Percentiles rank a stretch among this genome's conserved stretches.
Evolutionary conservation across 2,329 filamentous ascomycete genomes (phyloP).

Genomic region (Penicillium occitanis): DNA sequence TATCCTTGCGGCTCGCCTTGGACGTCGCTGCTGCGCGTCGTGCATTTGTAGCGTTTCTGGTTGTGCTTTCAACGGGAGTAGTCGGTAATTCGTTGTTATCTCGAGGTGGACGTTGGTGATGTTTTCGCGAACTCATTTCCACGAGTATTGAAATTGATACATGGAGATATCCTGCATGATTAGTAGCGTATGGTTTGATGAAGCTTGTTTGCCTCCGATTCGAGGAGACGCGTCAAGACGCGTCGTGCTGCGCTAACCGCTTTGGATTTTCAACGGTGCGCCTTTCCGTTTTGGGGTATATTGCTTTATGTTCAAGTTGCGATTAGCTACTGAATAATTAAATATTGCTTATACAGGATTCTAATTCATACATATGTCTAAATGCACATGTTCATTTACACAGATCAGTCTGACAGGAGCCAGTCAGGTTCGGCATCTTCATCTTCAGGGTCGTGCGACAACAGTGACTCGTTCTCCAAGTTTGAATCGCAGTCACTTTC

Average conservation of each 20-base stretch:
- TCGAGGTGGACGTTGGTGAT: neutral
- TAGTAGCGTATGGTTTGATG: neutral
- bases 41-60: neutral
- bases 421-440: conserved; percentile 66
- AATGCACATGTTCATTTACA: neutral
- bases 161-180: neutral
- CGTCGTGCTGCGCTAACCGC: neutral
- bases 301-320: conserved; percentile 3
- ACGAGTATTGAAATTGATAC: neutral
- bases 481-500: conserved; percentile 34
- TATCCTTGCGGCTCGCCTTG: conserved; percentile 15
- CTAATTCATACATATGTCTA: neutral
- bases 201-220: neutral
- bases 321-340: neutral
- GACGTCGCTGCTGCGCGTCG: conserved; percentile 19
- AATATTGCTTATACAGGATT: neutral
- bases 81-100: conserved; percentile 6
- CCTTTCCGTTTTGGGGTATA: conserved; percentile 15
- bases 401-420: conserved; percentile 47
- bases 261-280: neutral
- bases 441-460: conserved; percentile 64
- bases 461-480: conserved; percentile 52
- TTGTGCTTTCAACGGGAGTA: conserved; percentile 10
- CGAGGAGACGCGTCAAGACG: conserved; percentile 17
- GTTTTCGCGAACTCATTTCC: conserved; percentile 17